Percentiles rank a stretch among this genome's conserved stretches.
phyloP scores from a whole-genome alignment of 1,284 basidiomycete species.

The Rhizoctonia solani region DNA sequence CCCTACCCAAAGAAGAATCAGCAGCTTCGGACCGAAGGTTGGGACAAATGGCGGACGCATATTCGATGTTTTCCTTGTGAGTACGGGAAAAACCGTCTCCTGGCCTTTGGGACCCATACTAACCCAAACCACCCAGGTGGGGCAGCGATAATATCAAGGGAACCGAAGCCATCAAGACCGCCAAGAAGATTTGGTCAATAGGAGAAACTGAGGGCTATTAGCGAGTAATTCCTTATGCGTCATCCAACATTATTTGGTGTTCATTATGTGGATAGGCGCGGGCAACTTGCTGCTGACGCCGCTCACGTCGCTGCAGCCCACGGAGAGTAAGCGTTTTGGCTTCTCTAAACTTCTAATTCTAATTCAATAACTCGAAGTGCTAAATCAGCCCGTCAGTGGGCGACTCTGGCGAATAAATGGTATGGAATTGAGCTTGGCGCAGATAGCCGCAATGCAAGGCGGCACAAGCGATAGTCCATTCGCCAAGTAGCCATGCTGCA shows the following conservation, averaged over 20 bases:
- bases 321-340: slow-evolving; percentile 55
- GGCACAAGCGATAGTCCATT: slow-evolving; percentile 47
- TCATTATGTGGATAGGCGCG: slow-evolving; percentile 45
- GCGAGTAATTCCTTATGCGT: slow-evolving; percentile 46
- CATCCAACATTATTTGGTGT: neutral
- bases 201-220: slow-evolving; percentile 64
- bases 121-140: slow-evolving; percentile 54
- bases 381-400: slow-evolving; percentile 54
- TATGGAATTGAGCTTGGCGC: slow-evolving; percentile 58
- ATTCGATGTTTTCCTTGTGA: slow-evolving; percentile 40
- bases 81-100: neutral
- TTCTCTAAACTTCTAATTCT: neutral
- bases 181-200: slow-evolving; percentile 57
- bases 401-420: slow-evolving; percentile 55
- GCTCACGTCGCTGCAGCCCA: slow-evolving; percentile 61
- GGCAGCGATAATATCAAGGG: slow-evolving; percentile 52
- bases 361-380: slow-evolving; percentile 46
- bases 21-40: slow-evolving; percentile 54
- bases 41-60: slow-evolving; percentile 50
- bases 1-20: slow-evolving; percentile 54
- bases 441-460: slow-evolving; percentile 54
- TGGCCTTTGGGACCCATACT: neutral
- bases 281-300: slow-evolving; percentile 62
- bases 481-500: slow-evolving; percentile 51
- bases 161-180: slow-evolving; percentile 53